A percentile compares a stretch with the other conserved stretches of the same genome.
These are phyloP conservation scores for Stephania japonica DNA, from an alignment of 164 flowering plant species.

Conservation along the genomic window DNA sequence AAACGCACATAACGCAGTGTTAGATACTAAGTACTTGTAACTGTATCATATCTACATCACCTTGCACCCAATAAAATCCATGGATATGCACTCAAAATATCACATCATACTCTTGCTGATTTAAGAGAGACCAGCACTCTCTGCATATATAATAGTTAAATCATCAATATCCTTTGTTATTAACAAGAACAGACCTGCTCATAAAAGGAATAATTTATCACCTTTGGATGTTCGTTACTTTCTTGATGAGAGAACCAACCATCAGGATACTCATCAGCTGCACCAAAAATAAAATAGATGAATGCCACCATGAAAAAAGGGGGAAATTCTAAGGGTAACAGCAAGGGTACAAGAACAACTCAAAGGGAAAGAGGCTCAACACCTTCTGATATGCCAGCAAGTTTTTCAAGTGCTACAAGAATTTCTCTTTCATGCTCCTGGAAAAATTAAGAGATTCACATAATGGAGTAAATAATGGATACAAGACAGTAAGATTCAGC, in stretches of 20 bases:
- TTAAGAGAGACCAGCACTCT: constrained; percentile 4
- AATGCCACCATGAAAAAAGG: not conserved
- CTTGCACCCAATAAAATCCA: constrained; percentile 4
- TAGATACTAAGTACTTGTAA: not conserved
- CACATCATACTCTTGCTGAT: constrained; percentile 6
- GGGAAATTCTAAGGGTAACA: not conserved
- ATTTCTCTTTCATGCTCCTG: constrained; percentile 32
- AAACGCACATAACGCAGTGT: not conserved
- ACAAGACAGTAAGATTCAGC: not conserved
- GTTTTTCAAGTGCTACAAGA: constrained; percentile 25
- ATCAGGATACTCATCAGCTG: constrained; percentile 15
- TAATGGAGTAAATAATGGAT: not conserved
- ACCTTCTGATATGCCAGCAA: constrained; percentile 20
- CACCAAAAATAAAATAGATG: not conserved
- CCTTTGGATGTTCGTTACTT: not conserved
- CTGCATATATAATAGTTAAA: not conserved
- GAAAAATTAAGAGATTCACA: constrained; percentile 10
- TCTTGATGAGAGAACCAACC: not conserved
- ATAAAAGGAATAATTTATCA: constrained; percentile 1
- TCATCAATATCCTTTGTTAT: constrained; percentile 9
- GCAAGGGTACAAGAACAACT: not conserved
- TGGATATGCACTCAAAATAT: constrained; percentile 1
- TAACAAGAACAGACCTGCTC: constrained; percentile 6
- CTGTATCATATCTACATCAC: constrained; percentile 12
- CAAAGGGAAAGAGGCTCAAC: constrained; percentile 18